phyloP scores from a whole-genome alignment of 805 yeast species.

The Pichia deserticola region DNA sequence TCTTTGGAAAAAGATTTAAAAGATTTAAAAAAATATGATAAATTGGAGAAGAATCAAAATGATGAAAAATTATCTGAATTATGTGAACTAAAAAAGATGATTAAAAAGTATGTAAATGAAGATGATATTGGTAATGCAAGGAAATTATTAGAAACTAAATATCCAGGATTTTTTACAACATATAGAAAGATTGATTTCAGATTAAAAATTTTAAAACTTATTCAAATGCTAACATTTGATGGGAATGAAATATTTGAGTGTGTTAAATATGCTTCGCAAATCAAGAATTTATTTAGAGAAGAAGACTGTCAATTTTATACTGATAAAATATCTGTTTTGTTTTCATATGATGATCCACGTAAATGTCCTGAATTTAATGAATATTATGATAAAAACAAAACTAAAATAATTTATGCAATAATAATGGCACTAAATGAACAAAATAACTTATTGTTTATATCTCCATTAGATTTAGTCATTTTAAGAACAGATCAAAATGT shows the following conservation, averaged over 20 bases:
- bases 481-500: constrained; percentile 17
- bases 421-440: constrained; percentile 29
- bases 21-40: constrained; percentile 19
- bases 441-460: constrained; percentile 9
- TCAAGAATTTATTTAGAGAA: constrained; percentile 27
- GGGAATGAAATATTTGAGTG: constrained; percentile 25
- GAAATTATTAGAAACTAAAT: constrained; percentile 30
- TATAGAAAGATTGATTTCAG: constrained; percentile 32
- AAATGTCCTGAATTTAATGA: constrained; percentile 30
- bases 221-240: constrained; percentile 28
- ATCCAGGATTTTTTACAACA: constrained; percentile 31
- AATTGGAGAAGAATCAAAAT: constrained; percentile 15
- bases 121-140: constrained; percentile 41
- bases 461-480: constrained; percentile 21
- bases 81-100: constrained; percentile 33
- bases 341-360: constrained; percentile 46
- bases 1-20: constrained; percentile 43
- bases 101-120: constrained; percentile 34
- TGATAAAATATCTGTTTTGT: constrained; percentile 40
- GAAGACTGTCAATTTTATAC: constrained; percentile 31
- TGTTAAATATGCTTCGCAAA: constrained; percentile 32
- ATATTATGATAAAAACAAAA: constrained; percentile 30
- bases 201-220: constrained; percentile 37
- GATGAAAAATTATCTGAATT: constrained; percentile 27
- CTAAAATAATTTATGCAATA: constrained; percentile 33